Evolutionary conservation across 164 flowering plant species (phyloP).

Genomic region (grape (Vitis vinifera)): ASM3070453v1 NC_081822.1:27999501-28000000

Average conservation of each 20-base stretch:
- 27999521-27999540: too few relatives aligned
- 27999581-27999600: not conserved
- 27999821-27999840: too few relatives aligned
- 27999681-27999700: not conserved
- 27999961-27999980: too few relatives aligned
- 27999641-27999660: not conserved
- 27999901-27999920: too few relatives aligned
- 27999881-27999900: too few relatives aligned
- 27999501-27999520: too few relatives aligned
- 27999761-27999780: not conserved
- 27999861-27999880: too few relatives aligned
- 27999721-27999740: not conserved
- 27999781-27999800: not conserved
- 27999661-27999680: not conserved
- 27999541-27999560: not conserved
- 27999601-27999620: conserved; percentile 1
- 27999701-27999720: not conserved
- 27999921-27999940: too few relatives aligned
- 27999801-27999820: not conserved
- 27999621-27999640: conserved; percentile 13
- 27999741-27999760: not conserved
- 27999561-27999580: not conserved
- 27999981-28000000: too few relatives aligned
- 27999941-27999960: too few relatives aligned
- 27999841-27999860: too few relatives aligned